Evolutionary conservation across 2,329 filamentous ascomycete genomes (phyloP).

Genomic region (Fusarium sp.): DNA sequence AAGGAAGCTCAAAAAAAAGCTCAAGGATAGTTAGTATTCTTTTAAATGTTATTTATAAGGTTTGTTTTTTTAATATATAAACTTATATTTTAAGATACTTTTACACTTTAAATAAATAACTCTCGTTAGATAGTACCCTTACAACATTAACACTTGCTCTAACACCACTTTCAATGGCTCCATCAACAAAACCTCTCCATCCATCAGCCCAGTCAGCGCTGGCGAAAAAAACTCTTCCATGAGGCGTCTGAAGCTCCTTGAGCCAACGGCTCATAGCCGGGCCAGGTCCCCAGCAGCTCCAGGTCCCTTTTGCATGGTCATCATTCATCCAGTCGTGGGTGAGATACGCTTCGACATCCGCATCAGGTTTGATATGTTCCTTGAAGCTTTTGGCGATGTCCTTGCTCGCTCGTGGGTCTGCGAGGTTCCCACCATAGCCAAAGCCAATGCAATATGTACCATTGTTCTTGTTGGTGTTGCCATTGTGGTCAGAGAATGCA

Average conservation of each 20-base stretch:
- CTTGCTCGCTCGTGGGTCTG: neutral
- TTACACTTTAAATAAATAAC: too few species aligned
- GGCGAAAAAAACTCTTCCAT: slow-evolving; percentile 32
- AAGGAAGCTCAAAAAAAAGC: too few species aligned
- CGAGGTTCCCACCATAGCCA: slow-evolving; percentile 9
- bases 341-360: slow-evolving; percentile 23
- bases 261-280: slow-evolving; percentile 6
- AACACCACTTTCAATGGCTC: slow-evolving; percentile 33
- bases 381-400: slow-evolving; percentile 13
- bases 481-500: slow-evolving; percentile 33
- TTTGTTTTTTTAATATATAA: too few species aligned
- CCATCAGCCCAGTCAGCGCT: slow-evolving; percentile 37
- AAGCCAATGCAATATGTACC: slow-evolving; percentile 35
- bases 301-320: slow-evolving; percentile 11
- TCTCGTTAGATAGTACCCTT: too few species aligned
- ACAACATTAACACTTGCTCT: neutral
- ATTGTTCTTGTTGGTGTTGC: neutral
- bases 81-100: too few species aligned
- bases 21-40: too few species aligned
- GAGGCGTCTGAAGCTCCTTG: slow-evolving; percentile 13
- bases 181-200: slow-evolving; percentile 39
- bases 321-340: slow-evolving; percentile 37
- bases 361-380: slow-evolving; percentile 3
- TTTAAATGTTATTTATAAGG: too few species aligned
- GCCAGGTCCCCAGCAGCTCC: slow-evolving; percentile 32